phyloP scores from a whole-genome alignment of 139 green algal species.

The Chlorella sp. region DNA sequence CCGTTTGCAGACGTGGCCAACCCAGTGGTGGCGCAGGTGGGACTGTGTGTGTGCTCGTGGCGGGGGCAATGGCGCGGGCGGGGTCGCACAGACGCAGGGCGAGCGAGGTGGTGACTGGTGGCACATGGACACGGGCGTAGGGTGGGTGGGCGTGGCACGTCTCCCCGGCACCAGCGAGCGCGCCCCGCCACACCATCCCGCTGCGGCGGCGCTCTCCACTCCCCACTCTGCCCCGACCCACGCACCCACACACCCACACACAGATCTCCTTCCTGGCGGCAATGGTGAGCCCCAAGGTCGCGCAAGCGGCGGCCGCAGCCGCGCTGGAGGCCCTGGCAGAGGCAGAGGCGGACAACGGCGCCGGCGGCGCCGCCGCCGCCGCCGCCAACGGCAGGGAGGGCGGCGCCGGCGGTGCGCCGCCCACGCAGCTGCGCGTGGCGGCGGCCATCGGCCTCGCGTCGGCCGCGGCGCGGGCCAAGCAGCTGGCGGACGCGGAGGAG shows the following conservation, averaged over 20 bases:
- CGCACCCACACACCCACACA: neutral
- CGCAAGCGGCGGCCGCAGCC: slow-evolving; percentile 76
- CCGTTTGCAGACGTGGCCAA: slow-evolving; percentile 84
- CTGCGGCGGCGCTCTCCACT: neutral
- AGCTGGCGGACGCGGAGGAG: slow-evolving; percentile 79
- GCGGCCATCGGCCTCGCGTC: slow-evolving; percentile 62
- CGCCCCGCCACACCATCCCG: neutral
- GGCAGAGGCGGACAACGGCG: slow-evolving; percentile 52
- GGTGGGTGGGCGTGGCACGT: neutral
- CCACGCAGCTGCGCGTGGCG: slow-evolving; percentile 36
- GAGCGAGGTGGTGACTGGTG: no score
- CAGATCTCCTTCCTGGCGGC: slow-evolving; percentile 77
- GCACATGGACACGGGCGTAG: neutral
- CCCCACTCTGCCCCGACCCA: neutral
- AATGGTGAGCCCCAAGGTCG: slow-evolving; percentile 82
- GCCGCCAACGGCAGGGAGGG: neutral
- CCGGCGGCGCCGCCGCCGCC: slow-evolving; percentile 7
- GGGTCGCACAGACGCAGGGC: no score
- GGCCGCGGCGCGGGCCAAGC: slow-evolving; percentile 64
- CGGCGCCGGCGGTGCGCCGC: neutral
- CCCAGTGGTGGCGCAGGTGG: slow-evolving; percentile 84
- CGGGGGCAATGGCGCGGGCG: neutral
- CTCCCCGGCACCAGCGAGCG: neutral
- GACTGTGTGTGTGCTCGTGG: neutral
- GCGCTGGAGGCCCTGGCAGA: slow-evolving; percentile 78